Base-by-base conservation (phyloP, 2,329 filamentous ascomycete genomes). In the Phialemonium atrogriseum region DNA sequence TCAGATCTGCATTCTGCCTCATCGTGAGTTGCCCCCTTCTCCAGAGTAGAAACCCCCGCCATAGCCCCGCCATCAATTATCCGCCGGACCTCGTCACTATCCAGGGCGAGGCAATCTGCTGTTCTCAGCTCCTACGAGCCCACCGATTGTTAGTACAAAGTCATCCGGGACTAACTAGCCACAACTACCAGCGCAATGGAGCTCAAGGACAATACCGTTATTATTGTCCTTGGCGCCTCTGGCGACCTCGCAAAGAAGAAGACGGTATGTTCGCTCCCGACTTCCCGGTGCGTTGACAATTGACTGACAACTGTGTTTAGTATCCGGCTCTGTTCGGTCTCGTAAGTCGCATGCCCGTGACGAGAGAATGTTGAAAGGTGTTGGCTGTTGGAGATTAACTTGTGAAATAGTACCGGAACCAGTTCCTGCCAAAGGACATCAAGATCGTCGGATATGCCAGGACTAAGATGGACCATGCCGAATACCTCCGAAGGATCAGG, bases 221-320 rank as follows among this genome's bases (percentile, higher is more conserved):
- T 98, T 52, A 76, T 98, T 52, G 91, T 98, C 51, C 80, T 98
- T 47, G 91, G 91, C 53, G 91, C 91, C 45, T 98, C 91, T 32
- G 91, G 91, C 52, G 91, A 98, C 71, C 68, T 98, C 47, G 91
- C 91, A 31, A 98, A 98, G 76, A 98, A 98, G 81, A 98, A 98
- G 80, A 98, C 91, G 27, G 87, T 94, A 65, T 58, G 39, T 36
- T 9, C 27, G 16, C 13, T 13, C 16, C 26, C 27, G 6, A 23
- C 7, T 33, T 36, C 33, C 31, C 37, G n/a, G n/a, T n/a, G n/a
- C n/a, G n/a, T n/a, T n/a, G n/a, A 31, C 37, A 24, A 34, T 32
- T 35, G 30, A 35, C 41, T 25, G 26, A 8, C 25, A 45, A 61
- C 47, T 42, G 40, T 23, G 32, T 37, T 36, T 45, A 94, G 84